These are phyloP conservation scores for Coffea canephora DNA, from an alignment of 257 asterid genomes.

Conservation along the genomic window DNA sequence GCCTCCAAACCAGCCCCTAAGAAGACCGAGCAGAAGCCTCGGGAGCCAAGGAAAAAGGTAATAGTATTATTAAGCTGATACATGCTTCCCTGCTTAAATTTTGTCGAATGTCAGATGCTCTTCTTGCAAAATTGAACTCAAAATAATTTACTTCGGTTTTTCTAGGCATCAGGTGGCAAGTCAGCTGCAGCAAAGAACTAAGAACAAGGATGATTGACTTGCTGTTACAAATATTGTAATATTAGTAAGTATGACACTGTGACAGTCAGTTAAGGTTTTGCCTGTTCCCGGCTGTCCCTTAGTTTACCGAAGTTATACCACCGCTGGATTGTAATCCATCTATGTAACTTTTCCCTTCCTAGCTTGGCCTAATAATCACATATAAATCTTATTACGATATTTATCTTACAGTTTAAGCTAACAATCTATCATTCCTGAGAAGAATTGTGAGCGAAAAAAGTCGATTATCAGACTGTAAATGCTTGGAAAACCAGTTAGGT, in stretches of 20 bases:
- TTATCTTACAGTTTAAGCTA: background rate
- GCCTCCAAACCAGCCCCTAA: constrained; percentile 29
- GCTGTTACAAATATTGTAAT: background rate
- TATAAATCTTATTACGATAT: background rate
- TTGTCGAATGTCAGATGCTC: background rate
- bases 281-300: background rate
- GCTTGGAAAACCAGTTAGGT: background rate
- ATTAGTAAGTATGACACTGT: background rate
- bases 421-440: background rate
- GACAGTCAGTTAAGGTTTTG: background rate
- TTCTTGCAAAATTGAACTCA: background rate
- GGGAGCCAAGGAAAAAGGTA: constrained; percentile 39
- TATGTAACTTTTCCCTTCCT: constrained; percentile 1
- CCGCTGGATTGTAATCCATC: constrained; percentile 5
- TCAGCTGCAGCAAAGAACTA: constrained; percentile 26
- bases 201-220: constrained; percentile 16
- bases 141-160: background rate
- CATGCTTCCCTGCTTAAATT: background rate
- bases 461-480: background rate
- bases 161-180: constrained; percentile 16
- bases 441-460: background rate
- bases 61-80: background rate
- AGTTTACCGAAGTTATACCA: background rate
- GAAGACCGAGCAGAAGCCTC: constrained; percentile 34
- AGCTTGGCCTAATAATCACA: constrained; percentile 10